Evolutionary conservation across 2,329 filamentous ascomycete genomes (phyloP).

Genomic region (Alternaria novae-zelandiae): DNA sequence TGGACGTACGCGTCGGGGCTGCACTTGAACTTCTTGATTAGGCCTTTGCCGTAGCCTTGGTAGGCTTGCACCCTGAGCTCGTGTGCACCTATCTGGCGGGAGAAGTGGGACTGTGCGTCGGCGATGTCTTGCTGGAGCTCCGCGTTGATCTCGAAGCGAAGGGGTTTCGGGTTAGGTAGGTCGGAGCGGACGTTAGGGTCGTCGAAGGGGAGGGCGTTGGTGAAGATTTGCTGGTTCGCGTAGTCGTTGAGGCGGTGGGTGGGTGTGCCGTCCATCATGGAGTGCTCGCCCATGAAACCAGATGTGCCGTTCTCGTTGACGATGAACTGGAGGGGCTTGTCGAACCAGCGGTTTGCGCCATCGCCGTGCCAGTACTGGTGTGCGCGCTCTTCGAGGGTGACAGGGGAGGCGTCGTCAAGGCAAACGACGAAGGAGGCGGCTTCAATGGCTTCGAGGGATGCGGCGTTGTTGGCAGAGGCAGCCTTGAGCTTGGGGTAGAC

Average conservation of each 20-base stretch:
- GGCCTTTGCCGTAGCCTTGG: constrained; percentile 95
- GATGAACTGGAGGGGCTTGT: constrained; percentile 98
- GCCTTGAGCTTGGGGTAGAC: constrained; percentile 69
- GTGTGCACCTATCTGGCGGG: constrained; percentile 80
- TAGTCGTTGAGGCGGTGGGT: constrained; percentile 97
- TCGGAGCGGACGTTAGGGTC: constrained; percentile 78
- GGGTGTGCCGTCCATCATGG: constrained; percentile 99
- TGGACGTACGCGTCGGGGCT: constrained; percentile 97
- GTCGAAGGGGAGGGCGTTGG: constrained; percentile 91
- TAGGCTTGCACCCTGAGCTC: constrained; percentile 94
- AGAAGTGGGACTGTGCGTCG: constrained; percentile 79
- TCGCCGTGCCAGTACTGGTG: constrained; percentile 99
- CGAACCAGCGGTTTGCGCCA: constrained; percentile 93
- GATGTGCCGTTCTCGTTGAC: constrained; percentile 97
- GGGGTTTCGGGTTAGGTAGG: constrained; percentile 77
- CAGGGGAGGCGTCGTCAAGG: constrained; percentile 86
- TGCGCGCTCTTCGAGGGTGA: constrained; percentile 94
- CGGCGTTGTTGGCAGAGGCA: constrained; percentile 77
- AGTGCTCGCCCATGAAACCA: constrained; percentile 98
- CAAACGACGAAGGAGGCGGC: constrained; percentile 90
- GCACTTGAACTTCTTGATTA: constrained; percentile 99
- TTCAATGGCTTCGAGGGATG: constrained; percentile 80
- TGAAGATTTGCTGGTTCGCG: constrained; percentile 88
- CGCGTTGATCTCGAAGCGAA: constrained; percentile 80
- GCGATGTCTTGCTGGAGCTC: constrained; percentile 80